Conservation (phyloP, 345 rosid species). For the Brassica cretica region DNA sequence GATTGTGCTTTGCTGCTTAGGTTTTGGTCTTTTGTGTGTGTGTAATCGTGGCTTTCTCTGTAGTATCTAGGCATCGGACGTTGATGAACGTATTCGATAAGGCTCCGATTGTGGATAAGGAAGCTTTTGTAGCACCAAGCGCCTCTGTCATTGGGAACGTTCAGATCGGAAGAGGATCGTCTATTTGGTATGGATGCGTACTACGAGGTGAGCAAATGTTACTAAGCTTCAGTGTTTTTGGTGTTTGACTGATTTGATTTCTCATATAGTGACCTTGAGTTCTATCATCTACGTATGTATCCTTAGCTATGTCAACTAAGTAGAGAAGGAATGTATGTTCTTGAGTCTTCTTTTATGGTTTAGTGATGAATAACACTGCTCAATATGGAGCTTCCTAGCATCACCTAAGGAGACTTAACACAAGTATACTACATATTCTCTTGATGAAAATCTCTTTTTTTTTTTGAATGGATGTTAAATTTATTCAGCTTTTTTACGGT, state of each 20-base stretch:
- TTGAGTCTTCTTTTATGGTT: slow-evolving; percentile 11
- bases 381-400: slow-evolving; percentile 7
- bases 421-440: background rate
- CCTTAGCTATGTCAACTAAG: slow-evolving; percentile 2
- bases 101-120: slow-evolving; percentile 78
- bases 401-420: background rate
- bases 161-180: slow-evolving; percentile 77
- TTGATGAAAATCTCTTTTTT: background rate
- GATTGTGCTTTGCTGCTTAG: slow-evolving; percentile 19
- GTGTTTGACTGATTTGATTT: slow-evolving; percentile 16
- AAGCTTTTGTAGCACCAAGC: slow-evolving; percentile 89
- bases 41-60: slow-evolving; percentile 15
- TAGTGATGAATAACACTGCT: slow-evolving; percentile 4
- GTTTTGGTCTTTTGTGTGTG: background rate
- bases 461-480: too few relatives aligned
- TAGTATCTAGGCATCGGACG: slow-evolving; percentile 94
- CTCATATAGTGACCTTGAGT: background rate
- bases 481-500: too few relatives aligned
- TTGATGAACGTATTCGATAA: slow-evolving; percentile 88
- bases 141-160: slow-evolving; percentile 90
- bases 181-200: slow-evolving; percentile 95
- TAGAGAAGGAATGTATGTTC: background rate
- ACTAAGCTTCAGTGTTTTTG: slow-evolving; percentile 3
- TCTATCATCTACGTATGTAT: background rate
- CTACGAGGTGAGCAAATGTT: slow-evolving; percentile 68